phyloP scores from a whole-genome alignment of 805 yeast genomes.

The Nakazawaea peltata region DNA sequence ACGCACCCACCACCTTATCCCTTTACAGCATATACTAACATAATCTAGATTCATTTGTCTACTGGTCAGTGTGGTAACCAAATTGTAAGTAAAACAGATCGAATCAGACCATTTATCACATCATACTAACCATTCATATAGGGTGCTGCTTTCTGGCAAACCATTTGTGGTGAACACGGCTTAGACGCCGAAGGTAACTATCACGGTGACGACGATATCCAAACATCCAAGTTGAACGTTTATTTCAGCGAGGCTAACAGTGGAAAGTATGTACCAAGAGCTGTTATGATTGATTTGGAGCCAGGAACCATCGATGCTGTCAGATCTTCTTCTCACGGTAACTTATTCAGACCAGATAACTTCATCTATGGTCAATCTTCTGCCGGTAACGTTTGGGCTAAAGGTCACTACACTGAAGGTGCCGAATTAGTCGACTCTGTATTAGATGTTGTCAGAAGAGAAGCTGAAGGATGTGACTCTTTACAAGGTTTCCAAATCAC shows the following conservation, averaged over 20 bases:
- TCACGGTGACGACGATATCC: conserved; percentile 49
- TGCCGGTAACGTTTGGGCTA: conserved; percentile 97
- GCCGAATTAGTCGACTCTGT: conserved; percentile 90
- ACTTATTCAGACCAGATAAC: conserved; percentile 88
- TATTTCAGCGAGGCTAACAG: conserved; percentile 83
- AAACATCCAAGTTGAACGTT: conserved; percentile 54
- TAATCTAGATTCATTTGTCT: conserved; percentile 81
- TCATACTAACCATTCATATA: conserved; percentile 14
- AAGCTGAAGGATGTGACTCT: conserved; percentile 88
- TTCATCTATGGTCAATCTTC: conserved; percentile 84
- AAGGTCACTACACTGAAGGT: conserved; percentile 95
- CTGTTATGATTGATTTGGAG: conserved; percentile 86
- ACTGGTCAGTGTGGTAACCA: conserved; percentile 99
- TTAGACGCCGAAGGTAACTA: conserved; percentile 68
- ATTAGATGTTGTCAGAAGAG: conserved; percentile 84
- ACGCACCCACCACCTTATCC: neutral
- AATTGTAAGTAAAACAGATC: conserved; percentile 44
- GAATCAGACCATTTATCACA: neutral
- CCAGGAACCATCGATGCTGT: conserved; percentile 91
- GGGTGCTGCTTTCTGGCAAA: conserved; percentile 94
- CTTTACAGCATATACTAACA: neutral
- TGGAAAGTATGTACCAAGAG: conserved; percentile 89
- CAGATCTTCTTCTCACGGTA: conserved; percentile 72
- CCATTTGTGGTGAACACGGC: conserved; percentile 84
- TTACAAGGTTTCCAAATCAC: conserved; percentile 92